Base-by-base conservation (phyloP, 345 rosid species). In the Kernera saxatilis region DNA sequence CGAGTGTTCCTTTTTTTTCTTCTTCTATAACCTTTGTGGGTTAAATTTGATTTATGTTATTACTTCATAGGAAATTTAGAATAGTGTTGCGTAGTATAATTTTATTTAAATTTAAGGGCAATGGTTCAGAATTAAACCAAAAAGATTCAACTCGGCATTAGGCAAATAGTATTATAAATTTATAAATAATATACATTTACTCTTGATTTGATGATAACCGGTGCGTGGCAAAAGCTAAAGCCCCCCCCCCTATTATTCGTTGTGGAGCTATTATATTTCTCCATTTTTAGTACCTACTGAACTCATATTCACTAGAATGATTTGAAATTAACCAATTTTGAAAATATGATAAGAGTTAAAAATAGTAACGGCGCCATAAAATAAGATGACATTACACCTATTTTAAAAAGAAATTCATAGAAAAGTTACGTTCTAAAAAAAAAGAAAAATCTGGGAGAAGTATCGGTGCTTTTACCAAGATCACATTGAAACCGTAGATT, bases 401-500 rank as follows among this genome's bases (percentile, higher is more conserved):
- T 15, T 12, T 27, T 10, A 17, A n/a, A n/a, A n/a, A 12, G 22
- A 33, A 33, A 19, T 22, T 37, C 13, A 8, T 40, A 30, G 5
- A 48, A 64, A 65, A n/a, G 1, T 35, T 2, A 23, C 25, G 11
- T 25, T 23, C 37, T 15, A 1, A n/a, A n/a, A n/a, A n/a, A n/a
- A n/a, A n/a, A n/a, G n/a, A n/a, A n/a, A n/a, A n/a, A 21, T 5
- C 8, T 39, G 13, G 75, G 43, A 41, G 55, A 63, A 63, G 40
- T 53, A 53, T 64, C 64, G 56, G 66, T 55, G 66, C 51, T 26
- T 45, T 37, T 46, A 73, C 60, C 59, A 46, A 73, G 3, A 56
- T 64, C 43, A 29, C 51, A 56, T 9, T 55, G 50, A 33, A 73
- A 45, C 50, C 35, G 41, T 13, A 45, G 25, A 73, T 64, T 14